Evolutionary conservation across 2,329 filamentous ascomycete species (phyloP).

Genomic region (Fusarium sp.): DNA sequence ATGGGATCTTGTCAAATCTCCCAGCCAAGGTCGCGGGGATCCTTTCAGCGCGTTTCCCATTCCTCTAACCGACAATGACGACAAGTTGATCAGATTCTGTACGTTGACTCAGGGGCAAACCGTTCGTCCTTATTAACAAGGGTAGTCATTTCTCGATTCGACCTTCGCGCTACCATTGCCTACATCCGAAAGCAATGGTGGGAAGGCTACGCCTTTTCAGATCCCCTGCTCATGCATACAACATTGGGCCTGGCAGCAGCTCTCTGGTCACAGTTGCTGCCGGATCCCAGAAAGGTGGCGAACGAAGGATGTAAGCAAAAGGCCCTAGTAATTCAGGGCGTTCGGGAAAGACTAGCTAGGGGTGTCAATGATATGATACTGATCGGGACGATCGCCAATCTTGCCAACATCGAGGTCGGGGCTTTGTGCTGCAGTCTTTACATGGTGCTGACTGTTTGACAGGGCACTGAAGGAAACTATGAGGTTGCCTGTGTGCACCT

Average conservation of each 20-base stretch:
- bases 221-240: conserved; percentile 32
- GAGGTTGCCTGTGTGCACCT: conserved; percentile 20
- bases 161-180: conserved; percentile 20
- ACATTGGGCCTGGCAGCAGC: conserved; percentile 24
- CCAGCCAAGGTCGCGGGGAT: conserved; percentile 21
- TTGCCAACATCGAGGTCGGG: conserved; percentile 28
- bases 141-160: conserved; percentile 25
- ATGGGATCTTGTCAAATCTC: conserved; percentile 2
- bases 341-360: conserved; percentile 9
- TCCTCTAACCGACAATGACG: conserved; percentile 7
- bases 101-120: neutral
- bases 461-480: conserved; percentile 26
- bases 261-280: conserved; percentile 16
- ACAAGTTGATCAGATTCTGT: conserved; percentile 33
- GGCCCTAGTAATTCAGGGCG: conserved; percentile 6
- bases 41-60: conserved; percentile 25
- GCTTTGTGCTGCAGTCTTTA: neutral
- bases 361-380: conserved; percentile 12
- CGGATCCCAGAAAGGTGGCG: neutral
- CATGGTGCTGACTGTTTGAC: neutral
- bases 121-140: neutral
- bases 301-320: conserved; percentile 24
- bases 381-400: conserved; percentile 25
- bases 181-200: conserved; percentile 31
- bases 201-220: conserved; percentile 19